Evolutionary conservation across 768 basidiomycete genomes (phyloP), one percentile per base, ranked within the genome.

Genomic region (Tulasnella calospora): DNA sequence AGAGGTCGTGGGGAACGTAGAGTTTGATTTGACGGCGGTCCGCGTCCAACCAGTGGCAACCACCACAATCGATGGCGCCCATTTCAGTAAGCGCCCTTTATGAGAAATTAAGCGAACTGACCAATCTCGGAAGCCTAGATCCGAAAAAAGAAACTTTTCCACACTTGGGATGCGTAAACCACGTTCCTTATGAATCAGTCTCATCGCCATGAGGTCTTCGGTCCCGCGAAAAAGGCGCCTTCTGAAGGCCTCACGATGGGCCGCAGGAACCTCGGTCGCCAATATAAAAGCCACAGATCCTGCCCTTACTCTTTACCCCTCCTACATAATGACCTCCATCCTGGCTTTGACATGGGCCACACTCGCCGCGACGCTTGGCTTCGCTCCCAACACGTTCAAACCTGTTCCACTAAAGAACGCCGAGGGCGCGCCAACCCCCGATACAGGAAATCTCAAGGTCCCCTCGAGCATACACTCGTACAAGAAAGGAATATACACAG

Each of bases 401-500:
- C 61, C 27, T 27, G 33, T 27, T 17, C 15, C 30, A 27, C 7
- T 12, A 2, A 67, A 67, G 17, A 30, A 33, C 3, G 15, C n/a
- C 55, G 27, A 67, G 19, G 15, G 17, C 5, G 10, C 30, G 3
- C 15, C 61, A 35, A 67, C 61, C 5, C 17, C 38, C 71, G 36
- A 72, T 9, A n/a, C 38, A 67, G 71, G 15, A 23, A 40, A 72
- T 10, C 71, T 36, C n/a, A 76, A 57, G 15, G 51, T n/a, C 38
- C 51, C 74, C 23, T 61, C 76, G 6, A 78, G 36, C 19, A 72
- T 78, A 5, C 61, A 23, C 27, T 35, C 44, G 67, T 71, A 67
- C 35, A 36, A 72, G 69, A 38, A 46, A 19, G 77, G 77, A 12
- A 73, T 78, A 38, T 78, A 72, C 12, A 78, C 77, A 21, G 67